phyloP scores from a whole-genome alignment of 306 rosid genomes.

The Boehmeria nivea region DNA sequence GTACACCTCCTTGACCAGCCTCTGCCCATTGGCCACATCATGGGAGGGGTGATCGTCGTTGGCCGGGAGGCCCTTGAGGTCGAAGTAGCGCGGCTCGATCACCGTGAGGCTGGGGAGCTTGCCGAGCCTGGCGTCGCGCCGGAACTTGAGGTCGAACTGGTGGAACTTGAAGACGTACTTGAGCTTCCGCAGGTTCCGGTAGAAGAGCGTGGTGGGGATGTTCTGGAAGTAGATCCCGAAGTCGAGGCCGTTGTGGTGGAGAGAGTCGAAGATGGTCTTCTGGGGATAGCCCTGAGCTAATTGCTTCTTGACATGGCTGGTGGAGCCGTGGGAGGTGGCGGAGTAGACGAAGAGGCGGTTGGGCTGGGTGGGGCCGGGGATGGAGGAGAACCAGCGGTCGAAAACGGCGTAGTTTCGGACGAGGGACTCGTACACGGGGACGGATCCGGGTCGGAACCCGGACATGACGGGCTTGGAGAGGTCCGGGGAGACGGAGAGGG shows the following conservation, averaged over 20 bases:
- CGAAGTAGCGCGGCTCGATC: constrained; percentile 91
- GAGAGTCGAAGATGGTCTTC: constrained; percentile 84
- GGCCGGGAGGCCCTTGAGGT: constrained; percentile 63
- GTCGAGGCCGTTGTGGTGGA: constrained; percentile 57
- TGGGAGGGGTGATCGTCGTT: constrained; percentile 98
- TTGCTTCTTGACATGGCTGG: constrained; percentile 83
- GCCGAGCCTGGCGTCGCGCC: constrained; percentile 72
- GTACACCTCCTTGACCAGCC: constrained; percentile 84
- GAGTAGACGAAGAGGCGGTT: constrained; percentile 93
- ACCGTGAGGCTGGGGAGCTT: constrained; percentile 81
- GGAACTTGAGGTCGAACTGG: constrained; percentile 68
- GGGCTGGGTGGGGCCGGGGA: constrained; percentile 98
- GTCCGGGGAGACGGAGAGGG: constrained; percentile 62
- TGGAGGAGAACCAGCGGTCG: constrained; percentile 94
- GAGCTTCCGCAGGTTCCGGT: constrained; percentile 80
- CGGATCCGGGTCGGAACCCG: constrained; percentile 77
- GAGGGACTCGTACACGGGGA: constrained; percentile 71
- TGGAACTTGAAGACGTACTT: constrained; percentile 77
- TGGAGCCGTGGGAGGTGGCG: constrained; percentile 96
- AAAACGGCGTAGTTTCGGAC: constrained; percentile 73
- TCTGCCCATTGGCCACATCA: constrained; percentile 97
- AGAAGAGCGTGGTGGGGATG: constrained; percentile 82
- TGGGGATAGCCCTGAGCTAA: constrained; percentile 87
- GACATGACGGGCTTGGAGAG: constrained; percentile 89
- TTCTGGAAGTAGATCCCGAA: constrained; percentile 81